These are phyloP conservation scores for Ceratocystis huliohia DNA, from an alignment of 2,329 filamentous ascomycete species.

Conservation along the genomic window DNA sequence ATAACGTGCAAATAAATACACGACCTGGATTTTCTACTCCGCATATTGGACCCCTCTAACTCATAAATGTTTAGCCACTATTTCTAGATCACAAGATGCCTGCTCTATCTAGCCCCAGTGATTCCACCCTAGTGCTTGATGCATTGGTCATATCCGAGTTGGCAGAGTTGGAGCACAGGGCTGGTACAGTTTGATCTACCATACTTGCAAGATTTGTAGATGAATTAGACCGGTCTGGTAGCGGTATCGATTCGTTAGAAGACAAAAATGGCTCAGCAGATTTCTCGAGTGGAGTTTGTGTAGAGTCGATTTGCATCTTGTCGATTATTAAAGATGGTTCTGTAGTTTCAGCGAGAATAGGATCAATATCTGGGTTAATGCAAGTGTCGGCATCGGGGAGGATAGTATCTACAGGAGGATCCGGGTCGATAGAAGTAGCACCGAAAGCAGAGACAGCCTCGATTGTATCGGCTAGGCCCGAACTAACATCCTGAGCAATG, in stretches of 20 bases:
- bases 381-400: neutral
- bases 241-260: constrained; percentile 5
- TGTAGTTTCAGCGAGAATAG: neutral
- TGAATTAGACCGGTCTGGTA: neutral
- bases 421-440: neutral
- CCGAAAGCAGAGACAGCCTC: neutral
- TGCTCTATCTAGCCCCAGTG: neutral
- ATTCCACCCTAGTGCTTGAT: neutral
- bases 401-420: neutral
- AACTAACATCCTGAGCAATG: neutral
- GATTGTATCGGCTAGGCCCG: neutral
- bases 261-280: neutral
- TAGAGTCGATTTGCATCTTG: constrained; percentile 24
- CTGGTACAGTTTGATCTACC: neutral
- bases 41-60: neutral
- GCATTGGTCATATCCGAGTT: neutral
- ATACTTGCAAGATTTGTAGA: neutral
- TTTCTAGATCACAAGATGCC: neutral
- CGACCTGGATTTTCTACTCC: neutral
- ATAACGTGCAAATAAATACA: neutral
- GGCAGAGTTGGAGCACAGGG: neutral
- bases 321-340: neutral
- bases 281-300: neutral
- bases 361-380: neutral
- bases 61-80: neutral